Evolutionary conservation across 169 alveolate species (phyloP).

Genomic region (Cryptosporidium parvum): DNA sequence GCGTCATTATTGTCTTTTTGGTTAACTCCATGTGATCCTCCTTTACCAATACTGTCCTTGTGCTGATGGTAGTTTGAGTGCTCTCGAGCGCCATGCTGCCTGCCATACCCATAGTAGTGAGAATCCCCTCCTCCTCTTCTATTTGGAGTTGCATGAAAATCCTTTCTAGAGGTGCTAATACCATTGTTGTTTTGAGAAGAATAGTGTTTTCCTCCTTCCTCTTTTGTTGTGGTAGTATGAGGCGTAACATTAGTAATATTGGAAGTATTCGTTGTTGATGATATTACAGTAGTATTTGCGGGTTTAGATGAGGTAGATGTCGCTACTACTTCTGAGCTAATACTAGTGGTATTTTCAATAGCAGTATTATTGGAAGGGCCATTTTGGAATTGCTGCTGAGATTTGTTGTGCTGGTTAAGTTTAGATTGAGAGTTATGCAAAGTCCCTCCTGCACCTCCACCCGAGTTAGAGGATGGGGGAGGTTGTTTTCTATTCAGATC

Average conservation of each 20-base stretch:
- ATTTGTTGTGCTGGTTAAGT: neutral
- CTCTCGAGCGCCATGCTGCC: neutral
- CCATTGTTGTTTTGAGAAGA: neutral
- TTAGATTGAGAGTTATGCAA: neutral
- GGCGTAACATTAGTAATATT: neutral
- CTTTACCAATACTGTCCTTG: neutral
- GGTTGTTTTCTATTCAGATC: slow-evolving; percentile 21
- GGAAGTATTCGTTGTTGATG: neutral
- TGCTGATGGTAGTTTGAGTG: slow-evolving; percentile 5
- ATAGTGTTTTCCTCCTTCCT: neutral
- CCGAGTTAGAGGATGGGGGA: neutral
- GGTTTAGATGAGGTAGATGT: neutral
- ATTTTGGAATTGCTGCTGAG: neutral
- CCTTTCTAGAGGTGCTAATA: neutral
- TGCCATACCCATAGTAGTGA: neutral
- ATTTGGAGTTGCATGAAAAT: neutral
- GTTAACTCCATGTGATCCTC: neutral
- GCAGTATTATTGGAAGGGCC: neutral
- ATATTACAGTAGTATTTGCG: neutral
- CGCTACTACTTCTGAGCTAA: neutral
- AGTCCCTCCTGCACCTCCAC: neutral
- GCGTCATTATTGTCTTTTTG: neutral
- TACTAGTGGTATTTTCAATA: neutral
- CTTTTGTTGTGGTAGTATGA: neutral
- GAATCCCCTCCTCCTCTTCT: slow-evolving; percentile 9